Conservation (phyloP, 202 grass and related monocot species). For the Panicum hallii region DNA sequence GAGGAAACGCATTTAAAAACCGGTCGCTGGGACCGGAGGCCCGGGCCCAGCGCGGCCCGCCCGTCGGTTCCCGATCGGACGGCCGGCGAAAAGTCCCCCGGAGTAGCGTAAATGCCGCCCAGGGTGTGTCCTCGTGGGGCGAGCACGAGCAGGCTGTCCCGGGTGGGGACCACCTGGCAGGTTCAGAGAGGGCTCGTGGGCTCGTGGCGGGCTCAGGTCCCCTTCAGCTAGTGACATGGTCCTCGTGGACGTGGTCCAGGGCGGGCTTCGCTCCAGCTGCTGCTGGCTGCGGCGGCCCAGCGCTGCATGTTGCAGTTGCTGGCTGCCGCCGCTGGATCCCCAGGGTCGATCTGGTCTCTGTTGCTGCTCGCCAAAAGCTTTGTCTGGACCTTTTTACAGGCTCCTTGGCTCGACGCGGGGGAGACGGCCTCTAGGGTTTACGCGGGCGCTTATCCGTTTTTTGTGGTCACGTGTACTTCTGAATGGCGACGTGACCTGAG, state of each 20-base stretch:
- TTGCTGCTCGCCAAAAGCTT: constrained; percentile 20
- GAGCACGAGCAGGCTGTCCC: constrained; percentile 15
- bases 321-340: constrained; percentile 15
- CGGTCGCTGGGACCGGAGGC: neutral
- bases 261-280: neutral
- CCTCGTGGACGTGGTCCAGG: constrained; percentile 51
- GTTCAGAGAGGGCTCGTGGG: constrained; percentile 14
- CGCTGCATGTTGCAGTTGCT: neutral
- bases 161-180: constrained; percentile 39
- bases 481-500: neutral
- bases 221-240: too few relatives aligned
- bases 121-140: constrained; percentile 46
- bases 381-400: constrained; percentile 37
- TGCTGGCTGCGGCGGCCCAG: neutral
- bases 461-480: constrained; percentile 7
- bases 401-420: constrained; percentile 23
- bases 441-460: constrained; percentile 29
- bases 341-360: constrained; percentile 54
- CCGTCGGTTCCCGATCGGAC: constrained; percentile 30
- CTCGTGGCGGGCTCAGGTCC: neutral
- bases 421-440: neutral
- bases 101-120: constrained; percentile 41
- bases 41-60: neutral
- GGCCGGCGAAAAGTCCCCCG: fast-evolving
- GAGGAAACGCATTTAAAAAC: constrained; percentile 40